These are phyloP conservation scores for Crithidia sp. DNA, from an alignment of 208 protist species.

Conservation along the genomic window DNA sequence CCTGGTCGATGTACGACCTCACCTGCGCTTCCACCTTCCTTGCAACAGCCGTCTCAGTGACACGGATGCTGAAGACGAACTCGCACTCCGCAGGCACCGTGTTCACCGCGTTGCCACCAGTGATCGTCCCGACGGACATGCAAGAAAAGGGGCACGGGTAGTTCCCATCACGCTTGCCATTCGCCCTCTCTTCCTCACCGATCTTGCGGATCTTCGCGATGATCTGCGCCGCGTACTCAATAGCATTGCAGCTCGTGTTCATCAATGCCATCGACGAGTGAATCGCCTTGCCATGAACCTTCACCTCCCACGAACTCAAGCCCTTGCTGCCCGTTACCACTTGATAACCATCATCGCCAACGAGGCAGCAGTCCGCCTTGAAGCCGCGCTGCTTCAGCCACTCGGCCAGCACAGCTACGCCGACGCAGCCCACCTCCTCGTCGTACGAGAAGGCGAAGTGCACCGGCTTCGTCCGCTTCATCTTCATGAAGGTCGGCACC, in stretches of 20 bases:
- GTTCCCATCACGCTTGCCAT: constrained; percentile 19
- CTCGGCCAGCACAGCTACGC: constrained; percentile 32
- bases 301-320: constrained; percentile 22
- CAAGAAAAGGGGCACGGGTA: constrained; percentile 28
- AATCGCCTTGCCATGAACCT: constrained; percentile 44
- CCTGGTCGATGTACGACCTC: constrained; percentile 31
- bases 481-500: constrained; percentile 31
- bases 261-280: constrained; percentile 49
- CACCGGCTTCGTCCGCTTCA: constrained; percentile 47
- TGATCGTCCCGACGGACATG: constrained; percentile 36
- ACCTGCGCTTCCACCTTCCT: constrained; percentile 25
- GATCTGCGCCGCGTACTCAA: constrained; percentile 42
- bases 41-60: constrained; percentile 17
- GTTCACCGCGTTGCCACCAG: constrained; percentile 44
- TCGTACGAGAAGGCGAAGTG: constrained; percentile 57
- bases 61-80: constrained; percentile 39
- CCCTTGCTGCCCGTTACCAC: constrained; percentile 45
- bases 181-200: constrained; percentile 26
- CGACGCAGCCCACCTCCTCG: constrained; percentile 46
- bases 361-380: constrained; percentile 30
- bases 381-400: constrained; percentile 29
- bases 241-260: constrained; percentile 41
- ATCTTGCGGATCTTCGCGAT: constrained; percentile 38
- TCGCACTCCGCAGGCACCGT: constrained; percentile 55
- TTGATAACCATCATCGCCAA: background rate